Conservation (phyloP, 495 filamentous ascomycete genomes). For the Podospora pseudoanserina region DNA sequence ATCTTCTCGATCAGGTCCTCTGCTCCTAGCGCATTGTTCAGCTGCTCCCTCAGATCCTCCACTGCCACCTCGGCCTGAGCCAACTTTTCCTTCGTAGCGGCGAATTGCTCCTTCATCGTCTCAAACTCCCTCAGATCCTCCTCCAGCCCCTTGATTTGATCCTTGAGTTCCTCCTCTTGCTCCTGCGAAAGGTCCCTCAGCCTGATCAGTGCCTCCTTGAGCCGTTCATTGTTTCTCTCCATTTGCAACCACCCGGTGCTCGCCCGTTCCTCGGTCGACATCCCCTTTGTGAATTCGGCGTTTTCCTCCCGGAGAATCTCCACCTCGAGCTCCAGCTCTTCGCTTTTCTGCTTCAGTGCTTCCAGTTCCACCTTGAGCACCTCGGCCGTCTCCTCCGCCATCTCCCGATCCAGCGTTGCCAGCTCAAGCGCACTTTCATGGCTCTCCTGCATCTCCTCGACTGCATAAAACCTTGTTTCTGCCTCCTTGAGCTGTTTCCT, state of each 20-base stretch:
- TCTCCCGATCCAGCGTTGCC: constrained; percentile 84
- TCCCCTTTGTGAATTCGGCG: constrained; percentile 71
- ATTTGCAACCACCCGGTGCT: constrained; percentile 87
- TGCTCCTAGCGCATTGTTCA: constrained; percentile 79
- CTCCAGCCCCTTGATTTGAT: constrained; percentile 74
- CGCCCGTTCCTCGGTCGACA: constrained; percentile 81
- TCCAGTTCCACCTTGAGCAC: constrained; percentile 75
- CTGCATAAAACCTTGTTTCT: constrained; percentile 60
- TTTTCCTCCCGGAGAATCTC: constrained; percentile 88
- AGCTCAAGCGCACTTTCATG: constrained; percentile 83
- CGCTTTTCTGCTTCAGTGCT: constrained; percentile 64
- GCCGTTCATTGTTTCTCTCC: constrained; percentile 81
- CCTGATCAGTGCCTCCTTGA: constrained; percentile 80
- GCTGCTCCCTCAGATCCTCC: constrained; percentile 83
- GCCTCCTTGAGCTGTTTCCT: constrained; percentile 74
- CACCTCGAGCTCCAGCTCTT: constrained; percentile 84
- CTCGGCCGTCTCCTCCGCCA: constrained; percentile 93
- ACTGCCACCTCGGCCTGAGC: constrained; percentile 68
- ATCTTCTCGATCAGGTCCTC: constrained; percentile 94
- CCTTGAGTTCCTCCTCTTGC: constrained; percentile 72
- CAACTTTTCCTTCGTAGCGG: constrained; percentile 66
- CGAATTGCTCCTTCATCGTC: constrained; percentile 65
- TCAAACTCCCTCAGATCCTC: constrained; percentile 72
- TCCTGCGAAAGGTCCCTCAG: constrained; percentile 84
- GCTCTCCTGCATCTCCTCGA: constrained; percentile 73